Evolutionary conservation across 805 yeast genomes (phyloP).

Genomic region (Yarrowia bubula): DNA sequence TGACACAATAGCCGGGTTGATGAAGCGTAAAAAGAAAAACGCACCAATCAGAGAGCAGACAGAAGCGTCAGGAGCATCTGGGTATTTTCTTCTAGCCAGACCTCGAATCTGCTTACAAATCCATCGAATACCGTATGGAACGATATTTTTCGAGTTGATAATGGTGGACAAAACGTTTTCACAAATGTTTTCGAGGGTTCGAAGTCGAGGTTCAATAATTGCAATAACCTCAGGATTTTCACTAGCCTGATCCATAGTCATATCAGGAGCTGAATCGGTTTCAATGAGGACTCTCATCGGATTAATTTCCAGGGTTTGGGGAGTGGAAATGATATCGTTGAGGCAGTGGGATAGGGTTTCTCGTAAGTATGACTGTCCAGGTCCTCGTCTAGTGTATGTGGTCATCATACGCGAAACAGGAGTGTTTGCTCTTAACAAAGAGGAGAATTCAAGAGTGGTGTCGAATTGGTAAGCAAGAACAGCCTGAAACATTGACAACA

Average conservation of each 20-base stretch:
- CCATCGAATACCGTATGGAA: constrained; percentile 71
- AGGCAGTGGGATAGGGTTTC: constrained; percentile 37
- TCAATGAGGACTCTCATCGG: constrained; percentile 40
- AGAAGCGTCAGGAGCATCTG: constrained; percentile 48
- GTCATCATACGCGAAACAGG: constrained; percentile 45
- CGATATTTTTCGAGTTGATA: constrained; percentile 49
- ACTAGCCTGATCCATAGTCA: constrained; percentile 38
- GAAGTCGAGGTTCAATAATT: constrained; percentile 29
- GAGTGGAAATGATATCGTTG: constrained; percentile 34
- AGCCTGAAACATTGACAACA: constrained; percentile 42
- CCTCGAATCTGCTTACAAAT: constrained; percentile 64
- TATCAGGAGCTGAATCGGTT: constrained; percentile 29
- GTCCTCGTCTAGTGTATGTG: constrained; percentile 43
- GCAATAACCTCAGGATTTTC: constrained; percentile 37
- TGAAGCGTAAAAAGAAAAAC: constrained; percentile 72
- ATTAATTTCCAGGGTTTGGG: constrained; percentile 38
- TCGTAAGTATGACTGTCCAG: constrained; percentile 42
- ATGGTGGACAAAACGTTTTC: constrained; percentile 50
- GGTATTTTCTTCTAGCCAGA: constrained; percentile 59
- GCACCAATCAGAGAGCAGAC: constrained; percentile 63
- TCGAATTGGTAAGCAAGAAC: constrained; percentile 43
- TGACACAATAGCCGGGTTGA: constrained; percentile 86
- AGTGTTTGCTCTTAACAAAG: constrained; percentile 42
- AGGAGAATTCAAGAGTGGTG: constrained; percentile 38
- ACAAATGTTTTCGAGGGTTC: constrained; percentile 1